phyloP scores from a whole-genome alignment of 2,329 filamentous ascomycete genomes.

The Aotearoamyces nothofagi region DNA sequence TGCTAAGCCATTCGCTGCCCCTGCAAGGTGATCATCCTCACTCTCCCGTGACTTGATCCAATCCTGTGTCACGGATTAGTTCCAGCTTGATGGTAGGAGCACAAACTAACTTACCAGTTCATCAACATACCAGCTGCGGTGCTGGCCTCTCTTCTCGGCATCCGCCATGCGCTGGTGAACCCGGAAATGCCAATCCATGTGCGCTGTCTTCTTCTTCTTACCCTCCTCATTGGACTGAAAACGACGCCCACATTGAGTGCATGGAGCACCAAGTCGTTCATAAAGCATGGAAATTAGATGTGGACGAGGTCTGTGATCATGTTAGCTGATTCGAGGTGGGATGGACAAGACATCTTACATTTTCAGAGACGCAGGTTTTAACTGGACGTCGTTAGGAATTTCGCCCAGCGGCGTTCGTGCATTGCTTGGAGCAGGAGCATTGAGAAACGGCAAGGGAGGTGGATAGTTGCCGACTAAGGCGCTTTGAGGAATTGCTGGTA shows the following conservation, averaged over 20 bases:
- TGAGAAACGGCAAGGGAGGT: slow-evolving; percentile 15
- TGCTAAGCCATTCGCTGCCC: slow-evolving; percentile 23
- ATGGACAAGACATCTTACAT: slow-evolving; percentile 36
- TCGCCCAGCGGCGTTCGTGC: slow-evolving; percentile 12
- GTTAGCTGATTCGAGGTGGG: slow-evolving; percentile 2
- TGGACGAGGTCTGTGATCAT: slow-evolving; percentile 45
- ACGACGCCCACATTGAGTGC: slow-evolving; percentile 78
- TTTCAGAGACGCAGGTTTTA: slow-evolving; percentile 57
- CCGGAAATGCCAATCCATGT: slow-evolving; percentile 97
- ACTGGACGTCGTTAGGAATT: slow-evolving; percentile 32
- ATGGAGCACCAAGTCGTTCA: slow-evolving; percentile 71
- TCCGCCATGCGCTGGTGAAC: slow-evolving; percentile 83
- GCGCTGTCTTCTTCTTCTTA: slow-evolving; percentile 71
- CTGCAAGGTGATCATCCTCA: slow-evolving; percentile 45
- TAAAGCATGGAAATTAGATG: slow-evolving; percentile 63
- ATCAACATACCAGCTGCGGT: slow-evolving; percentile 89
- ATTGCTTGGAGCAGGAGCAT: slow-evolving; percentile 7
- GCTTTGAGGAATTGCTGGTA: slow-evolving; percentile 21
- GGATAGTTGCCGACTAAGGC: slow-evolving; percentile 21
- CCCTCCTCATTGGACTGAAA: slow-evolving; percentile 68
- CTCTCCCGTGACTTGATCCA: slow-evolving; percentile 80
- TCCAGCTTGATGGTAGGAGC: not conserved
- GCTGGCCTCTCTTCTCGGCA: slow-evolving; percentile 70
- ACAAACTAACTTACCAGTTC: slow-evolving; percentile 46
- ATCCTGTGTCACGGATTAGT: slow-evolving; percentile 37